Evolutionary conservation across 1,284 basidiomycete genomes (phyloP), one percentile per base, ranked within the genome.

Genomic region (Boletus mariae): DNA sequence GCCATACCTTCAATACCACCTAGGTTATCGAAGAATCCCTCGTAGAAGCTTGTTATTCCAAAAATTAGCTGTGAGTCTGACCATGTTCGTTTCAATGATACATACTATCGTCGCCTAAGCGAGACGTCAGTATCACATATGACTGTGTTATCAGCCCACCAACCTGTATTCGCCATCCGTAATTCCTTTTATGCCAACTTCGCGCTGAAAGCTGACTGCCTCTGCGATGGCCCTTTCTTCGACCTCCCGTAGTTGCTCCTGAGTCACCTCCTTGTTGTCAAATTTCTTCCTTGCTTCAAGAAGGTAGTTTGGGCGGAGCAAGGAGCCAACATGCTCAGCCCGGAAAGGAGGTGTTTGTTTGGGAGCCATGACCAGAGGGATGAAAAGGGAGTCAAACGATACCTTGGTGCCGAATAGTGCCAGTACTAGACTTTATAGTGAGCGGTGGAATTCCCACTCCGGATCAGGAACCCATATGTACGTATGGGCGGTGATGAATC

Each of bases 141-240:
- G 80, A 85, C 20, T 25, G 83, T 80, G 15, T 79, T 80, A 51
- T 83, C 1, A 80, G 53, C 50, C 44, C 75, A 75, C 77, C 66
- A 54, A 75, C 65, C 62, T 67, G 42, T 65, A 65, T 67, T 86
- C 84, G 35, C 85, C 84, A 62, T 87, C 85, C 3, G 82, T 84
- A 54, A 86, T 75, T 20, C 73, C 73, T 58, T 73, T 75, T 12
- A 87, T 71, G 26, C 81, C 80, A 25, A 76, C 62, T 15, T 75
- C 68, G 45, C 73, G 71, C 59, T 85, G 82, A 47, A 83, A 65
- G 51, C 75, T 61, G 35, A 87, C 72, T 51, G 82, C 76, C 31
- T 75, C 68, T 46, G 67, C 67, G 59, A 86, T 79, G 32, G 81
- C 79, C 37, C 74, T 73, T 58, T 85, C 79, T 67, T 85, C 82